Evolutionary conservation across 2,329 filamentous ascomycete species (phyloP), one percentile per base, ranked within the genome.

Genomic region (Pseudocercospora cruenta): DNA sequence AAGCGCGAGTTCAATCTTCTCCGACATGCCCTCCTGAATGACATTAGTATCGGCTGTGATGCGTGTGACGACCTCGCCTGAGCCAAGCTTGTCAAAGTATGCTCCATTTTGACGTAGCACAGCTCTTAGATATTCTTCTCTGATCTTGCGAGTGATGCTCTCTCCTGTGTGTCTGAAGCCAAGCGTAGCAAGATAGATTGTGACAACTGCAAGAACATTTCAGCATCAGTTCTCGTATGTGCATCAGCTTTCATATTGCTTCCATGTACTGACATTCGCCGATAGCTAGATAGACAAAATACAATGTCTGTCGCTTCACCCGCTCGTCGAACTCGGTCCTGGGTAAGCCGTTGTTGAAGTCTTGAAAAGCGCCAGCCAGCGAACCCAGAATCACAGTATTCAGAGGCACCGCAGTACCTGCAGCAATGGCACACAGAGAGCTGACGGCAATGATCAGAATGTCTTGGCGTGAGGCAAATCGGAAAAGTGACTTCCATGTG

Each of bases 41-140:
- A 96, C 82, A 75, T 97, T 97, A 51, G 93, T 96, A 78, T 98
- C 94, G 10, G 94, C 90, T 0, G 94, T 98, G 73, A 97, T 97
- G 70, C 94, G 90, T 0, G 94, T 97, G 0, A 94, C 96, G 67
- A 98, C 92, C 80, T 97, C 94, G 65, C 94, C 94, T 28, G 93
- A 91, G 60, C 94, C 94, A 16, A 97, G 85, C 74, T 95, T 95
- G 79, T 98, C 95, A 79, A 96, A 96, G 78, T 92, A 96, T 55
- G 88, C 93, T 77, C 96, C 94, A 77, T 97, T 96, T 77, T 96
- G 93, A 66, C 88, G 88, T 81, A 96, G 83, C 75, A 93, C 94
- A 68, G 91, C 92, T 72, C 89, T 86, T 4, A 99, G 86, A 73
- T 98, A 98, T 71, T 91, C 86, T 76, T 92, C 87, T 64, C 94